phyloP scores from a whole-genome alignment of 2,329 filamentous ascomycete species.

The Balansia obtecta region DNA sequence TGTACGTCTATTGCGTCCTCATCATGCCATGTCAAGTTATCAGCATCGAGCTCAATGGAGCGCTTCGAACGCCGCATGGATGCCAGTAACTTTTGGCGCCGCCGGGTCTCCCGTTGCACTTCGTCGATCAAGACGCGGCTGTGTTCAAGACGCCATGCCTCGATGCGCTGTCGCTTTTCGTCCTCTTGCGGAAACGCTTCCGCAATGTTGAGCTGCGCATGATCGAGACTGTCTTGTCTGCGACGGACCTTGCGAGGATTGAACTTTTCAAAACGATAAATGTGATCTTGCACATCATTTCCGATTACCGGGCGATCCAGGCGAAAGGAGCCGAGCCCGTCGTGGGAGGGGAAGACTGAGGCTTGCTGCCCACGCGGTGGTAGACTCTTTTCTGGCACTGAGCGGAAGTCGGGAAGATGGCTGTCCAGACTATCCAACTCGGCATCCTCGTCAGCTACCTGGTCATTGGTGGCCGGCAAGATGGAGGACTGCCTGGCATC shows the following conservation, averaged over 20 bases:
- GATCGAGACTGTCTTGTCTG: conserved; percentile 39
- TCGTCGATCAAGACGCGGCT: conserved; percentile 76
- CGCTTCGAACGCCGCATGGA: conserved; percentile 23
- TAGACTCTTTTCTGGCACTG: conserved; percentile 29
- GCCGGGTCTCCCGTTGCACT: conserved; percentile 71
- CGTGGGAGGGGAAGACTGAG: conserved; percentile 77
- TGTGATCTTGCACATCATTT: conserved; percentile 59
- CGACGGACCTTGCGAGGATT: conserved; percentile 57
- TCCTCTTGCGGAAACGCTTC: conserved; percentile 47
- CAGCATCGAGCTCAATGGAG: conserved; percentile 21
- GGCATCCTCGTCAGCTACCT: conserved; percentile 48
- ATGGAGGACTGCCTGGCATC: conserved; percentile 27
- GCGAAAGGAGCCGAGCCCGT: conserved; percentile 80
- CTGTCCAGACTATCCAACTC: conserved; percentile 92
- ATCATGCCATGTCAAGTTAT: conserved; percentile 39
- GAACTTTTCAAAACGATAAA: conserved; percentile 81
- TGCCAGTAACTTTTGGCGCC: conserved; percentile 50
- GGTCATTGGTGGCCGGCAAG: conserved; percentile 24
- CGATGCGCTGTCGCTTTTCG: conserved; percentile 73
- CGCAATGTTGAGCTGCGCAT: conserved; percentile 37
- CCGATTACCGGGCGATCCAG: conserved; percentile 42
- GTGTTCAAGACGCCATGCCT: conserved; percentile 85
- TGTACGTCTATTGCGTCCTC: conserved; percentile 32
- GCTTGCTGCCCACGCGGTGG: conserved; percentile 29
- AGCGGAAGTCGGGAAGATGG: conserved; percentile 77